These are phyloP conservation scores for Stephania yunnanensis DNA, from an alignment of 164 flowering plant species.

Conservation along the genomic window DNA sequence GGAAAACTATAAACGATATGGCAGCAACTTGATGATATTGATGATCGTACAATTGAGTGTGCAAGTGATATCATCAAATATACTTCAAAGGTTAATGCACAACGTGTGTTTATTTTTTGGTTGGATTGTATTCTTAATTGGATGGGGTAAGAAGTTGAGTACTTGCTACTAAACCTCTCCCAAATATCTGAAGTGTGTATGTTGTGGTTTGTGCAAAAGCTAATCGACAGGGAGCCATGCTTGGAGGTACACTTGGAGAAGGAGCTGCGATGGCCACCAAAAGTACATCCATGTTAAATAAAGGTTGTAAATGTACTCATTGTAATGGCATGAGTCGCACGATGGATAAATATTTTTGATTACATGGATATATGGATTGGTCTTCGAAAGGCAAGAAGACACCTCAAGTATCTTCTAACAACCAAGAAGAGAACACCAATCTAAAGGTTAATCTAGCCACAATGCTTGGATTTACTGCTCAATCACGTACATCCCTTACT, in stretches of 20 bases:
- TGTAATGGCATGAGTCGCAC: no score
- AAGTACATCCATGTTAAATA: no score
- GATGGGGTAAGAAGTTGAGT: slow-evolving; percentile 2
- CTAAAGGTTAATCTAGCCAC: not conserved
- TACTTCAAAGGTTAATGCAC: not conserved
- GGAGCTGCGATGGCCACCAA: no score
- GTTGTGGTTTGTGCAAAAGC: no score
- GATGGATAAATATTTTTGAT: no score
- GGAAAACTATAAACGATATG: slow-evolving; percentile 18
- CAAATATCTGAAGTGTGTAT: no score
- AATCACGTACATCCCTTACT: not conserved
- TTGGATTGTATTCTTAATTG: not conserved
- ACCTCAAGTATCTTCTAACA: not conserved
- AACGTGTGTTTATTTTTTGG: slow-evolving; percentile 1
- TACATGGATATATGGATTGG: no score
- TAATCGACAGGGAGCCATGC: no score
- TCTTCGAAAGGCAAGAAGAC: not conserved
- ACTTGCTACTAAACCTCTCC: not conserved
- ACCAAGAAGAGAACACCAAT: no score
- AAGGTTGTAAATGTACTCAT: no score
- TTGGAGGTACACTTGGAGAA: no score
- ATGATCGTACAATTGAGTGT: not conserved
- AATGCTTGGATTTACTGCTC: not conserved
- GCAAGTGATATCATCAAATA: not conserved
- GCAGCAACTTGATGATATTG: slow-evolving; percentile 15